Evolutionary conservation across 768 basidiomycete species (phyloP), one percentile per base, ranked within the genome.

Genomic region (Leccinum variicolor): DNA sequence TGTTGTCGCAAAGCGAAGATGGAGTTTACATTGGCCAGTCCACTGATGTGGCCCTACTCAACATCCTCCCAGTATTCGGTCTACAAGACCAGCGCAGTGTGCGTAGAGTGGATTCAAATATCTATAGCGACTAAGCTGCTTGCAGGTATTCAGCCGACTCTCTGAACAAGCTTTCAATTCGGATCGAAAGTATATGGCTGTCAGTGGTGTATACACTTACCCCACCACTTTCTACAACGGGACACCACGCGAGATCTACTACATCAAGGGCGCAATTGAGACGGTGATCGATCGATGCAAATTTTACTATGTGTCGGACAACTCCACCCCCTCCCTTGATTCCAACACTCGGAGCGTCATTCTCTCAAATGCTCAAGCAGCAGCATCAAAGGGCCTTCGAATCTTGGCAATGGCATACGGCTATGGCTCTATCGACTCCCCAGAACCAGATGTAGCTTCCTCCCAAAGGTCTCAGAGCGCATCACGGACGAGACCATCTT

Each of bases 331-430:
- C 0, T 76, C 76, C 0, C 80, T 98, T 34, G 93, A 96, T 67
- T 67, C 79, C 10, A 80, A 80, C 54, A 89, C 86, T 10, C 81
- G 85, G 31, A 81, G 75, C 57, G 81, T 86, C 53, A 89, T 98
- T 65, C 71, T 84, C 21, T 74, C 78, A 23, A 87, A 88, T 56
- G 94, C 94, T 3, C 82, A 84, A 60, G 75, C 79, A 29, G 82
- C 89, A 4, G 89, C 93, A 0, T 76, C 84, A 3, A 81, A 86
- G 31, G 94, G 94, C 3, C 78, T 97, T 23, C 84, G 96, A 11
- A 87, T 97, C 36, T 84, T 98, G 41, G 93, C 92, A 4, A 90
- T 98, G 86, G 96, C 94, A 1, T 96, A 89, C 63, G 92, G 93
- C 0, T 86, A 83, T 64, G 89, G 86, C 1, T 76, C 82, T 21